Percentiles rank a stretch among this genome's conserved stretches.
phyloP scores from a whole-genome alignment of 441 rosid species.

The Aquilaria agallochum region DNA sequence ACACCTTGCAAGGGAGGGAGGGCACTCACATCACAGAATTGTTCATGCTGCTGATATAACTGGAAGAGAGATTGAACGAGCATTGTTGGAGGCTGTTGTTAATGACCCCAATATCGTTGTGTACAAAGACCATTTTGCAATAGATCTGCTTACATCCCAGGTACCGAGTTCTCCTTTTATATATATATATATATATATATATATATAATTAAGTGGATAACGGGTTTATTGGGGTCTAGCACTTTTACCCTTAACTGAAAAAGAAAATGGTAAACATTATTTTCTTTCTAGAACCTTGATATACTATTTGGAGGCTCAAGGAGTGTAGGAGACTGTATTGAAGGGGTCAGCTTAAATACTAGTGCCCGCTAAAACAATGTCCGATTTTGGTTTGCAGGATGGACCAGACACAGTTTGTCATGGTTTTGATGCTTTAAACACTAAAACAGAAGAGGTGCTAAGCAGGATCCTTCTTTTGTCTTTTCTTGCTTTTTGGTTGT shows the following conservation, averaged over 20 bases:
- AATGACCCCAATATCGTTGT: constrained; percentile 74
- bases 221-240: too few relatives aligned
- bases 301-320: too few relatives aligned
- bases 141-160: constrained; percentile 93
- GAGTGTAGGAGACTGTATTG: too few relatives aligned
- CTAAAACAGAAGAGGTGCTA: constrained; percentile 76
- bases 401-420: constrained; percentile 71
- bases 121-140: constrained; percentile 86
- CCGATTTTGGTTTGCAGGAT: constrained; percentile 44
- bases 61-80: constrained; percentile 97
- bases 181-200: not conserved
- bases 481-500: constrained; percentile 12
- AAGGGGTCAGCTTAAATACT: too few relatives aligned
- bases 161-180: constrained; percentile 22
- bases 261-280: too few relatives aligned
- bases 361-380: constrained; percentile 8
- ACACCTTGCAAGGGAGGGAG: constrained; percentile 97
- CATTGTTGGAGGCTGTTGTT: constrained; percentile 76
- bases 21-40: constrained; percentile 90
- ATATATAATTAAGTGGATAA: too few relatives aligned
- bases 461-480: constrained; percentile 1
- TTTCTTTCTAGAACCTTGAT: too few relatives aligned
- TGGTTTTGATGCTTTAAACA: constrained; percentile 88
- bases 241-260: too few relatives aligned
- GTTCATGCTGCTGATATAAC: constrained; percentile 99